phyloP scores from a whole-genome alignment of 148 eudicot species.

The Camellia granthamiana region DNA sequence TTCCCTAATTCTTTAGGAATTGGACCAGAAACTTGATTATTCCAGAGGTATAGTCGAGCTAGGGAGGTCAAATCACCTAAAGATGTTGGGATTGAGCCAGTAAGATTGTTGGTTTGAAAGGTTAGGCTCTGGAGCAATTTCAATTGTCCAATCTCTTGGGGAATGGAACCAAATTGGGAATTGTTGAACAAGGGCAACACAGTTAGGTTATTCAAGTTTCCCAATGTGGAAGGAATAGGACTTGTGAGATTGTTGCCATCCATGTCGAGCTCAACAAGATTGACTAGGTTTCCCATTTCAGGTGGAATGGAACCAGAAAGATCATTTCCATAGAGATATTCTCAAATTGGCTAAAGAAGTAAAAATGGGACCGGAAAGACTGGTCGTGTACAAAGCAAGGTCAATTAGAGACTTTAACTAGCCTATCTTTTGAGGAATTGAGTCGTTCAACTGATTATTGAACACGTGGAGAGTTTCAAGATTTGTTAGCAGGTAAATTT shows the following conservation, averaged over 20 bases:
- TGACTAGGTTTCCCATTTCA: neutral
- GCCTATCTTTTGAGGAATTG: constrained; percentile 14
- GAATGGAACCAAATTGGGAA: neutral
- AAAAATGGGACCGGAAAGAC: constrained; percentile 19
- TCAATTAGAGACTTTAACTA: neutral
- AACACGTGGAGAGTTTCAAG: constrained; percentile 29
- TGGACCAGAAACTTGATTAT: neutral
- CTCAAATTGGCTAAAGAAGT: constrained; percentile 4
- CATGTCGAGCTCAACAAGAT: neutral
- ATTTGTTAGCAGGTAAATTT: constrained; percentile 31
- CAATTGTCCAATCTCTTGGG: neutral
- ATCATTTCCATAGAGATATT: neutral
- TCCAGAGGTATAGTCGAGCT: neutral
- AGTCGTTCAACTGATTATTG: constrained; percentile 13
- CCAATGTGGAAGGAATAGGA: neutral
- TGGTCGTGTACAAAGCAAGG: constrained; percentile 2
- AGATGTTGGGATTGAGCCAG: constrained; percentile 24
- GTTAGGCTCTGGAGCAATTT: neutral
- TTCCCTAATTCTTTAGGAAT: constrained; percentile 25
- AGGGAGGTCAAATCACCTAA: neutral
- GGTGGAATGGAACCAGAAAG: constrained; percentile 20
- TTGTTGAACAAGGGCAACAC: neutral
- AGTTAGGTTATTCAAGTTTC: neutral
- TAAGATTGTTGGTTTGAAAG: neutral
- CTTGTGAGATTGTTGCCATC: neutral